A percentile compares a stretch with the other conserved stretches of the same genome.
Conservation (phyloP, 2,329 filamentous ascomycete species). For the Lasiodiplodia theobromae region DNA sequence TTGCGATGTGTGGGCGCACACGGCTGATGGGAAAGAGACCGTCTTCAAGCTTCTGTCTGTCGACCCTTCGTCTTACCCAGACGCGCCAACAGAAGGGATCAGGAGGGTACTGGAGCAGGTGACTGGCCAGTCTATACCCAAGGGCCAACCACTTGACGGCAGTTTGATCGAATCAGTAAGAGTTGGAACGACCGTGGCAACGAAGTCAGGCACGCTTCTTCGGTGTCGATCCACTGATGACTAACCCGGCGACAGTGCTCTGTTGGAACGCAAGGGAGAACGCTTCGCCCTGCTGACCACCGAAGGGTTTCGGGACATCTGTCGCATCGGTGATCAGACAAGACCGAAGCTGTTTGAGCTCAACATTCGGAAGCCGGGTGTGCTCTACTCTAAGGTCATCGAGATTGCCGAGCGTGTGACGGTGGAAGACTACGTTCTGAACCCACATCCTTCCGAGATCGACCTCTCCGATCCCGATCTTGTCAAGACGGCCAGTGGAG, state of each 20-base stretch:
- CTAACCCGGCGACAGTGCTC: constrained; percentile 36
- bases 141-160: constrained; percentile 36
- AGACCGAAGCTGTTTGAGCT: constrained; percentile 39
- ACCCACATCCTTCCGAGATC: constrained; percentile 31
- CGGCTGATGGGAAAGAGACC: constrained; percentile 31
- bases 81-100: constrained; percentile 45
- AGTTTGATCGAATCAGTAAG: constrained; percentile 35
- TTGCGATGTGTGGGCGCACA: constrained; percentile 28
- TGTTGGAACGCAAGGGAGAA: constrained; percentile 35
- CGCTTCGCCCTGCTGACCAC: constrained; percentile 35
- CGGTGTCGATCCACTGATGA: background rate
- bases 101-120: constrained; percentile 38
- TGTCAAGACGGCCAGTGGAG: constrained; percentile 34
- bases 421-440: constrained; percentile 36
- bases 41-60: constrained; percentile 41
- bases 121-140: constrained; percentile 33
- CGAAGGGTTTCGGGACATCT: constrained; percentile 33
- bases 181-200: constrained; percentile 36
- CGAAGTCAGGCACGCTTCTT: constrained; percentile 33
- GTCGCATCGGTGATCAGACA: constrained; percentile 38
- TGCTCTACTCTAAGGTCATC: constrained; percentile 34
- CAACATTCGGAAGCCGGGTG: constrained; percentile 35
- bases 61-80: constrained; percentile 41
- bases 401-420: constrained; percentile 39
- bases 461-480: constrained; percentile 28